These are phyloP conservation scores for Xylariaceae sp. DNA, from an alignment of 2,329 filamentous ascomycete species.

Conservation along the genomic window DNA sequence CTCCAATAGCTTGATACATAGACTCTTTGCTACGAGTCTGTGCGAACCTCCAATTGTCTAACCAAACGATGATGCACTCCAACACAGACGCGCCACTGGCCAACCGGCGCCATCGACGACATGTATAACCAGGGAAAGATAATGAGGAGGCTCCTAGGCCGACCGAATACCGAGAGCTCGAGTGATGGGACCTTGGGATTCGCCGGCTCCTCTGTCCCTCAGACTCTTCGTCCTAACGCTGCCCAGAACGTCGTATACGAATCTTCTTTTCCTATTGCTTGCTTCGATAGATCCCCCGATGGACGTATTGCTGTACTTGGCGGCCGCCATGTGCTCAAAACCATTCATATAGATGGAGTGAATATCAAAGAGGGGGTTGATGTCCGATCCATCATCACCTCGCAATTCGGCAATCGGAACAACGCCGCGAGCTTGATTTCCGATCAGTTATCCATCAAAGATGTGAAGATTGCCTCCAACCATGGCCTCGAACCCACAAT, in stretches of 20 bases:
- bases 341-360: slow-evolving; percentile 50
- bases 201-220: slow-evolving; percentile 39
- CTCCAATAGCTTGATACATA: not conserved
- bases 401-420: slow-evolving; percentile 41
- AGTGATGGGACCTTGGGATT: slow-evolving; percentile 40
- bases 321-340: slow-evolving; percentile 58
- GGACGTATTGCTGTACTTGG: slow-evolving; percentile 52
- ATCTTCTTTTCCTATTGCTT: slow-evolving; percentile 49
- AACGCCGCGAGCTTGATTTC: slow-evolving; percentile 33
- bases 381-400: slow-evolving; percentile 50
- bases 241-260: slow-evolving; percentile 53
- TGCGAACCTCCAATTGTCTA: not conserved
- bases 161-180: slow-evolving; percentile 42
- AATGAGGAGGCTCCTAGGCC: slow-evolving; percentile 59
- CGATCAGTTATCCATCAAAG: slow-evolving; percentile 61
- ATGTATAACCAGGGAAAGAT: slow-evolving; percentile 55
- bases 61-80: slow-evolving; percentile 22
- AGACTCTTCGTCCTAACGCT: slow-evolving; percentile 46
- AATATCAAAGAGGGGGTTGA: slow-evolving; percentile 54
- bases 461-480: slow-evolving; percentile 51
- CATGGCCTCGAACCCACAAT: slow-evolving; percentile 46
- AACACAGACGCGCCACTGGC: slow-evolving; percentile 16
- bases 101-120: slow-evolving; percentile 20
- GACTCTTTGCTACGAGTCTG: not conserved
- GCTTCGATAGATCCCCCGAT: slow-evolving; percentile 56